Evolutionary conservation across 768 basidiomycete genomes (phyloP), one percentile per base, ranked within the genome.

Genomic region (Tulasnella sp.): DNA sequence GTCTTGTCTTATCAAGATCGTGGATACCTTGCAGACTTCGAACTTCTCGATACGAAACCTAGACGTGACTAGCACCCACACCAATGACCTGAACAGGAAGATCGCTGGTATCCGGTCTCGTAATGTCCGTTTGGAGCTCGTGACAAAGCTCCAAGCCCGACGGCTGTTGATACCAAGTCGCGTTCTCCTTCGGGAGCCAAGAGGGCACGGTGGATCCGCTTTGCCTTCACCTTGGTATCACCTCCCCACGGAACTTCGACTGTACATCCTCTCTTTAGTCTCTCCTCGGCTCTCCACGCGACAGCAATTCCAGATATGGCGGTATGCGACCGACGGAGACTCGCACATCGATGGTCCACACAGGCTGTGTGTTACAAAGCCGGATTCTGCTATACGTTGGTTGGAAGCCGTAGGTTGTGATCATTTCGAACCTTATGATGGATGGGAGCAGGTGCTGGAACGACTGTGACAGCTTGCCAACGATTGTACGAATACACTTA

Each of bases 211-310:
- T 27, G 23, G 17, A 17, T 49, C 7, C 48, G 21, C 48, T 49
- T 25, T 9, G 21, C 48, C 6, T 25, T 48, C 48, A 12, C 66
- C 70, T 6, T 75, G 78, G 63, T 60, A 64, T 25, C 34, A 60
- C n/a, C 67, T 84, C 11, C 83, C 83, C 2, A 67, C 66, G 7
- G 83, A 84, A 65, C 68, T 84, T 6, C 75, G 77, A 55, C 73
- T 78, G 9, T 65, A 79, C 64, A 75, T 81, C 35, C 71, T 84
- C 32, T 75, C 78, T 11, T 75, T 77, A 62, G 67, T 82, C 19
- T 77, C 80, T 3, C 81, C 81, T 14, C 70, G 66, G 0, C 73
- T 84, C 49, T 82, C 82, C 15, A 64, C 73, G 17, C 67, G 69
- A 1, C 83, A 84, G 62, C 75, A 75, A 19, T 69, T 75, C 61